A percentile compares a stretch with the other conserved stretches of the same genome.
Conservation (phyloP, 1,139 yeast species). For the Candida anutae region DNA sequence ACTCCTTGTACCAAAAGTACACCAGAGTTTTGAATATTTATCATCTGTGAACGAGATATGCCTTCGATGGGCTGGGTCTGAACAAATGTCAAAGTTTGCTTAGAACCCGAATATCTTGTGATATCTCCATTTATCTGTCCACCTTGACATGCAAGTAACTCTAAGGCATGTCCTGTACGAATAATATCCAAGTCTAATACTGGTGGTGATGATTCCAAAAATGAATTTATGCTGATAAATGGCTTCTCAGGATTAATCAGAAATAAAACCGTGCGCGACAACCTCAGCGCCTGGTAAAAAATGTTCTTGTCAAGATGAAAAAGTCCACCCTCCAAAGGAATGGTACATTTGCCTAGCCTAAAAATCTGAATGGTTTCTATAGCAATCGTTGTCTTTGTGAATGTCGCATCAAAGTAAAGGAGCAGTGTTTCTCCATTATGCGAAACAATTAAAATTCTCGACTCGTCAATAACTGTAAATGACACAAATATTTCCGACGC, state of each 20-base stretch:
- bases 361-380: conserved; percentile 20
- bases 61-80: background rate
- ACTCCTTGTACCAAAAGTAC: background rate
- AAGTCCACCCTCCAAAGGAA: conserved; percentile 13
- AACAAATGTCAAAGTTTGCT: background rate
- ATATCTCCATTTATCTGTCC: conserved; percentile 33
- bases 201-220: conserved; percentile 28
- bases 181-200: conserved; percentile 19
- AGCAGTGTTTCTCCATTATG: conserved; percentile 24
- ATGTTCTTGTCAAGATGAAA: conserved; percentile 22
- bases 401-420: conserved; percentile 13
- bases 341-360: conserved; percentile 24
- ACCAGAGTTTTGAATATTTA: background rate
- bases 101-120: conserved; percentile 5
- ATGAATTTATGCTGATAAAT: conserved; percentile 15
- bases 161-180: conserved; percentile 3
- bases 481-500: conserved; percentile 5
- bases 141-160: conserved; percentile 29
- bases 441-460: conserved; percentile 22
- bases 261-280: conserved; percentile 29
- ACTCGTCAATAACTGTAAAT: conserved; percentile 17
- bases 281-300: conserved; percentile 26
- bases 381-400: background rate
- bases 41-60: background rate
- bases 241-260: conserved; percentile 21